Evolutionary conservation across 305 asterid genomes (phyloP).

Genomic region (Fraxinus platypoda): DNA sequence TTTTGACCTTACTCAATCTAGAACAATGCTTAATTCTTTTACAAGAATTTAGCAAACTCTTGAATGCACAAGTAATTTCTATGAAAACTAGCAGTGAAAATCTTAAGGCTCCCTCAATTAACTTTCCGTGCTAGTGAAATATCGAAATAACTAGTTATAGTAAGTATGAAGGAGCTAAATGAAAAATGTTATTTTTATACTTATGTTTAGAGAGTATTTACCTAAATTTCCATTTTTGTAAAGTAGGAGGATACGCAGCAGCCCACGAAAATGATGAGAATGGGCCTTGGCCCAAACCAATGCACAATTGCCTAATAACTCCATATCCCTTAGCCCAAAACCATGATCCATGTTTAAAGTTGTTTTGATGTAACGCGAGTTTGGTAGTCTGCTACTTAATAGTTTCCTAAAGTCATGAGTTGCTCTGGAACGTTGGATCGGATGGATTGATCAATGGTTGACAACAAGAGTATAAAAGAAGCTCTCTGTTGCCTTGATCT

Average conservation of each 20-base stretch:
- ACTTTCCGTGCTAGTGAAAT: background rate
- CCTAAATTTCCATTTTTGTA: too few relatives aligned
- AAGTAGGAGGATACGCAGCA: too few relatives aligned
- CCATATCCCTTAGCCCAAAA: background rate
- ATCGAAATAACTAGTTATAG: too few relatives aligned
- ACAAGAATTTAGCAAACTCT: background rate
- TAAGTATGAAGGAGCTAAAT: too few relatives aligned
- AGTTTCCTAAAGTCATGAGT: background rate
- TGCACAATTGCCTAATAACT: background rate
- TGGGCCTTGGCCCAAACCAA: background rate
- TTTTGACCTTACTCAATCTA: background rate
- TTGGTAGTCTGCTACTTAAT: background rate
- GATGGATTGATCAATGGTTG: background rate
- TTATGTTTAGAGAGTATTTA: too few relatives aligned
- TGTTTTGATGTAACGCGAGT: background rate
- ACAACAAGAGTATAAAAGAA: background rate
- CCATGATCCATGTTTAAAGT: background rate
- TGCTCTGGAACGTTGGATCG: background rate
- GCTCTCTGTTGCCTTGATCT: background rate
- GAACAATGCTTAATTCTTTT: background rate
- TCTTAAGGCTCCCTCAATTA: background rate
- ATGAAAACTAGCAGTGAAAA: background rate
- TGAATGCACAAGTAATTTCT: background rate
- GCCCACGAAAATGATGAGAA: background rate
- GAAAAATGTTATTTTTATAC: too few relatives aligned